Evolutionary conservation across 768 basidiomycete species (phyloP), one percentile per base, ranked within the genome.

Genomic region (Cubamyces lactineus): DNA sequence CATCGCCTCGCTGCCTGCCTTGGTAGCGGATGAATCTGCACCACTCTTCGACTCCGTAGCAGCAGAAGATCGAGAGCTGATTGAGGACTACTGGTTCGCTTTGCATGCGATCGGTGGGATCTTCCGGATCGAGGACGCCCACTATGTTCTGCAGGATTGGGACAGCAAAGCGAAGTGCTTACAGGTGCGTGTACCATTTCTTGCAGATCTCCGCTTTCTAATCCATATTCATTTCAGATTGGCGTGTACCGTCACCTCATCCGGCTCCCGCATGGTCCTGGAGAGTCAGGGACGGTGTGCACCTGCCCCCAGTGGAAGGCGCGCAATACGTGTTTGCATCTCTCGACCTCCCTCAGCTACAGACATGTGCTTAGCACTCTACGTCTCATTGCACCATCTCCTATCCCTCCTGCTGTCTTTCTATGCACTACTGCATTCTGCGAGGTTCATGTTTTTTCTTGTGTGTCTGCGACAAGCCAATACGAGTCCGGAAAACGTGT

Each of bases 11-110:
- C 11, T 16, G 19, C 42, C 42, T 15, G 2, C 42, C 11, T 5
- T 3, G 5, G 11, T n/a, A 1, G 16, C 19, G n/a, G 17, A 43
- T 5, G 42, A 6, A 6, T 16, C 11, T 43, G 12, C 42, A 12
- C 2, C 5, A 6, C n/a, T 16, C 42, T 2, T 5, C 19, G 42
- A 17, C 42, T 43, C 42, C 5, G 42, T 6, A n/a, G 9, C 17
- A 9, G 42, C 15, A 17, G 48, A 15, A 13, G 5, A 24, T 23
- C 28, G 26, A 7, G 52, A 53, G 26, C n/a, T n/a, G 21, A n/a
- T 52, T 12, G 59, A 16, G 9, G 59, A 60, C 15, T 60, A 60
- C 43, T 60, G 59, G 59, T 60, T 24, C 38, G 59, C 59, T 2
- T 26, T 60, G 11, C 21, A 11, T 19, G 28, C 34, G 17, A 43